phyloP scores from a whole-genome alignment of 163 green algal species.

The Scenedesmus sp. region DNA sequence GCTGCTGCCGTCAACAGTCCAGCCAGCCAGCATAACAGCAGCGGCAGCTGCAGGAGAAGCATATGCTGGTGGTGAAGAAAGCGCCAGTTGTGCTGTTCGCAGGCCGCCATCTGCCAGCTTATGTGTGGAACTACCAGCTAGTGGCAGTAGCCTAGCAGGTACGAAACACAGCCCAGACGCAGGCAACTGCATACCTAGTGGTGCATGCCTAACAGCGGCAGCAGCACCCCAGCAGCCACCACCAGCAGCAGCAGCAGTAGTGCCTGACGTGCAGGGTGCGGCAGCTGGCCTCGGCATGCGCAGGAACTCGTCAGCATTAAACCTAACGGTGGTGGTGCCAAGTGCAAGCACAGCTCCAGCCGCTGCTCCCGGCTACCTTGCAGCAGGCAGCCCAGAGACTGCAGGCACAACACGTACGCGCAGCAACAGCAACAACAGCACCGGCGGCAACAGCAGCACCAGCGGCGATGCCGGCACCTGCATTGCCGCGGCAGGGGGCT shows the following conservation, averaged over 20 bases:
- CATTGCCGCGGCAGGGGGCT: background rate
- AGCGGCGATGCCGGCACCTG: background rate
- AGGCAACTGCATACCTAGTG: background rate
- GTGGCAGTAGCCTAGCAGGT: background rate
- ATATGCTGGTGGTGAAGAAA: background rate
- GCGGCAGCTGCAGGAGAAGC: background rate
- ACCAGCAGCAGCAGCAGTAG: background rate
- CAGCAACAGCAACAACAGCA: background rate
- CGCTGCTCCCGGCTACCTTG: background rate
- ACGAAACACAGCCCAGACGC: background rate
- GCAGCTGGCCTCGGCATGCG: background rate
- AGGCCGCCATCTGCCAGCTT: background rate
- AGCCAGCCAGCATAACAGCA: background rate
- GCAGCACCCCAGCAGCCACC: background rate
- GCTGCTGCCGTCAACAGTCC: background rate
- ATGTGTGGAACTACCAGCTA: background rate
- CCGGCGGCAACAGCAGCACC: background rate
- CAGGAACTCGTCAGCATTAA: background rate
- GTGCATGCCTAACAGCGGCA: background rate
- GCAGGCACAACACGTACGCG: background rate
- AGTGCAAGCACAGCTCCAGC: background rate
- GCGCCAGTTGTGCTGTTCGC: background rate
- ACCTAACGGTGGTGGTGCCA: background rate
- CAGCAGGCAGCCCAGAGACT: background rate
- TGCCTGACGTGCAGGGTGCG: background rate